phyloP scores from a whole-genome alignment of 257 asterid genomes.

The Solanum sparsipilum region DNA sequence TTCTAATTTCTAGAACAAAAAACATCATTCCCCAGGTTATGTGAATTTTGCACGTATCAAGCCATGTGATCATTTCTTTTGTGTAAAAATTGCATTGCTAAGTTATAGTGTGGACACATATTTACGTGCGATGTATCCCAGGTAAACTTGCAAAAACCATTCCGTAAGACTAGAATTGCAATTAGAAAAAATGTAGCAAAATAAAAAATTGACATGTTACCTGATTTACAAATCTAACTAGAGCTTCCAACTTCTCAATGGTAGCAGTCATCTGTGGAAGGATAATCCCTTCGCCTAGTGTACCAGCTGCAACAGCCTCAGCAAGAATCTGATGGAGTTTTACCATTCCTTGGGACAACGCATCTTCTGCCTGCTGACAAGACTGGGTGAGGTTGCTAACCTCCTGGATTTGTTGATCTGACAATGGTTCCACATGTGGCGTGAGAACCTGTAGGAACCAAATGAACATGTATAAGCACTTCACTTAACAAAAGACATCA shows the following conservation, averaged over 20 bases:
- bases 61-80: neutral
- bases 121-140: neutral
- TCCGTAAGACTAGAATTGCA: neutral
- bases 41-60: neutral
- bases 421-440: slow-evolving; percentile 57
- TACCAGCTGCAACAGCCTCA: slow-evolving; percentile 44
- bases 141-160: neutral
- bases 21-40: neutral
- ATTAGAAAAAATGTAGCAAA: neutral
- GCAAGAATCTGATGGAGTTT: slow-evolving; percentile 51
- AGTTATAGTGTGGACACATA: neutral
- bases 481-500: neutral
- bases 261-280: slow-evolving; percentile 55
- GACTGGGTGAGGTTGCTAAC: slow-evolving; percentile 45
- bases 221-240: slow-evolving; percentile 73
- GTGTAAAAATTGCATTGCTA: neutral
- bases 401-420: slow-evolving; percentile 43
- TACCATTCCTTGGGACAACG: slow-evolving; percentile 80
- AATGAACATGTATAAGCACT: neutral
- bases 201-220: slow-evolving; percentile 16
- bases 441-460: slow-evolving; percentile 40
- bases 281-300: slow-evolving; percentile 46
- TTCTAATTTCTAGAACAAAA: slow-evolving; percentile 8
- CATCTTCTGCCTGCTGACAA: slow-evolving; percentile 92
- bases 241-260: slow-evolving; percentile 53